Evolutionary conservation across 768 basidiomycete species (phyloP).

Genomic region (Panaeolus cyanescens): DNA sequence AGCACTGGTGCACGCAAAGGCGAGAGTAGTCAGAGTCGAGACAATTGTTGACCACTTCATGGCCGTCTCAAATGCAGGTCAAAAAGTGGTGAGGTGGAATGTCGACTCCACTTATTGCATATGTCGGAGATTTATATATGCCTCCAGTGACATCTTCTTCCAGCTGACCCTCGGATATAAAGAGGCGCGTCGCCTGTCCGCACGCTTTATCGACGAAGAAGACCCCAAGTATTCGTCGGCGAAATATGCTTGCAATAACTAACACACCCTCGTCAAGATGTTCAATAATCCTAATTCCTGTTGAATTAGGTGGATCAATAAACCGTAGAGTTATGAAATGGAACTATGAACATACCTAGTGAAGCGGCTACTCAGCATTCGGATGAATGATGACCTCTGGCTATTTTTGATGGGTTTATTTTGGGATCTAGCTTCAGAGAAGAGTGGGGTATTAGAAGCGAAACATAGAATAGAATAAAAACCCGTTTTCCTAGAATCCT

Average conservation of each 20-base stretch:
- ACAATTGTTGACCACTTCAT: conserved; percentile 1
- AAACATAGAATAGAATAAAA: background rate
- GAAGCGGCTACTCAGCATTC: no score
- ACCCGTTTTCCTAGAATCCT: background rate
- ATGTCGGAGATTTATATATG: conserved; percentile 1
- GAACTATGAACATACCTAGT: no score
- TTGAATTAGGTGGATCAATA: no score
- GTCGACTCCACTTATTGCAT: background rate
- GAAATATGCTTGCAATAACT: background rate
- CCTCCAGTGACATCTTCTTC: background rate
- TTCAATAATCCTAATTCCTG: no score
- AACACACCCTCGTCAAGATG: no score
- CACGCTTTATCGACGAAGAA: background rate
- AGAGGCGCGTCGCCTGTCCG: background rate
- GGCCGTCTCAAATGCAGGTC: background rate
- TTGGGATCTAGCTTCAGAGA: background rate
- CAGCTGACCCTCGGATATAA: conserved; percentile 3
- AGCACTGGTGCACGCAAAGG: background rate
- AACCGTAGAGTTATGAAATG: no score
- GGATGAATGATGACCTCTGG: background rate
- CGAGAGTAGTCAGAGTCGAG: background rate
- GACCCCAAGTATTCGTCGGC: background rate
- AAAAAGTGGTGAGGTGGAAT: background rate
- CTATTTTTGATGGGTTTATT: background rate
- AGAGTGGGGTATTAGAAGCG: background rate